Evolutionary conservation across 768 basidiomycete species (phyloP), one percentile per base, ranked within the genome.

Genomic region (Rhodocollybia butyracea): DNA sequence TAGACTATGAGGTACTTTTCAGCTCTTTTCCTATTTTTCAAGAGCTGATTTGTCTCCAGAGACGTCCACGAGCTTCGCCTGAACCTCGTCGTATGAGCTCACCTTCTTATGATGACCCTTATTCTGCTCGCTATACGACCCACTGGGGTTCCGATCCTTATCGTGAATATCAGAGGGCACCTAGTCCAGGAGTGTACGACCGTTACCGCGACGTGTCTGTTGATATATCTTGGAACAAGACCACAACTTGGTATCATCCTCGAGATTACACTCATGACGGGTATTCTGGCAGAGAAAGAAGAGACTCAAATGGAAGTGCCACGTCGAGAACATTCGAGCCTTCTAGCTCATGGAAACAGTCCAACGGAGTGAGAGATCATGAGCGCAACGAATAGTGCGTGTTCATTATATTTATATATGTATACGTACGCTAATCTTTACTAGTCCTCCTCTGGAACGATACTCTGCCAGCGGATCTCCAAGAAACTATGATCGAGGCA

Each of bases 321-420:
- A 71, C 76, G 12, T 72, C 79, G 57, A 76, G 85, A 59, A 81
- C 84, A 75, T 84, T 89, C 63, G 89, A 90, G 64, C 86, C 88
- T 30, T 86, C 85, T 31, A 84, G 86, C 19, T 69, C 73, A 30
- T 89, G 89, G 88, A 87, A 84, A 64, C 80, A 85, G 59, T 68
- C 70, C 8, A 82, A 82, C 60, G 62, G 36, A 45, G 30, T 45
- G 31, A 17, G 27, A 36, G 46, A 50, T 30, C 30, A 30, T 24
- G 41, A 45, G 36, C 24, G 26, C 17, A 55, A 45, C 31, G 47
- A 56, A 10, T 38, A 36, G 57, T 39, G 47, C 57, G 59, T 41
- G 34, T 52, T 55, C n/a, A n/a, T n/a, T n/a, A n/a, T n/a, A n/a
- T n/a, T 46, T 47, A 17, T 64, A 60, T 65, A 64, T 63, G 34